Conservation (phyloP, 139 green algal species). For the Auxenochlorella pyrenoidosa region DNA sequence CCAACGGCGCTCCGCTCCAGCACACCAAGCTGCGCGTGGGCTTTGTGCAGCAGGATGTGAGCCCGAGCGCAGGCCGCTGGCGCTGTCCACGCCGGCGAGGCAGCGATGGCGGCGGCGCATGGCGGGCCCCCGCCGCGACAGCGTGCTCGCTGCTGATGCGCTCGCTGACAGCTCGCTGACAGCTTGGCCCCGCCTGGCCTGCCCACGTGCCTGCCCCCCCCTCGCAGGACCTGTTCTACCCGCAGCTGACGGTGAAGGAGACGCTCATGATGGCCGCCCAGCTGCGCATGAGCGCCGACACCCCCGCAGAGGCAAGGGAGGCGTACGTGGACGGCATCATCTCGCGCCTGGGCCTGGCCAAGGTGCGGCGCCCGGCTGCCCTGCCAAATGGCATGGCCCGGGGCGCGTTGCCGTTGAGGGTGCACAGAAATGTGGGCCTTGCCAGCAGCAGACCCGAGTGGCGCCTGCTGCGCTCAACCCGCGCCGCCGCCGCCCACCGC, state of each 20-base stretch:
- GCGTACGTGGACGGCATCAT: conserved; percentile 74
- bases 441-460: too few relatives aligned
- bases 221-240: conserved; percentile 87
- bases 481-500: too few relatives aligned
- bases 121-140: too few relatives aligned
- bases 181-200: too few relatives aligned
- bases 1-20: conserved; percentile 54
- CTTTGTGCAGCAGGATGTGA: conserved; percentile 90
- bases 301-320: conserved; percentile 41
- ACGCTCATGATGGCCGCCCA: conserved; percentile 84
- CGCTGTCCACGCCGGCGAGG: too few relatives aligned
- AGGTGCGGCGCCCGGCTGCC: conserved; percentile 10
- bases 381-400: background rate
- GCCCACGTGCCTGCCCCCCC: too few relatives aligned
- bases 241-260: conserved; percentile 61
- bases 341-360: conserved; percentile 73
- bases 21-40: conserved; percentile 37
- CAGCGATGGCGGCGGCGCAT: too few relatives aligned
- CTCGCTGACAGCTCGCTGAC: too few relatives aligned
- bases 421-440: too few relatives aligned
- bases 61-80: too few relatives aligned
- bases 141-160: too few relatives aligned
- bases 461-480: too few relatives aligned
- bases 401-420: background rate
- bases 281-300: conserved; percentile 67